phyloP scores from a whole-genome alignment of 148 eudicot genomes.

The Rheum nobile region DNA sequence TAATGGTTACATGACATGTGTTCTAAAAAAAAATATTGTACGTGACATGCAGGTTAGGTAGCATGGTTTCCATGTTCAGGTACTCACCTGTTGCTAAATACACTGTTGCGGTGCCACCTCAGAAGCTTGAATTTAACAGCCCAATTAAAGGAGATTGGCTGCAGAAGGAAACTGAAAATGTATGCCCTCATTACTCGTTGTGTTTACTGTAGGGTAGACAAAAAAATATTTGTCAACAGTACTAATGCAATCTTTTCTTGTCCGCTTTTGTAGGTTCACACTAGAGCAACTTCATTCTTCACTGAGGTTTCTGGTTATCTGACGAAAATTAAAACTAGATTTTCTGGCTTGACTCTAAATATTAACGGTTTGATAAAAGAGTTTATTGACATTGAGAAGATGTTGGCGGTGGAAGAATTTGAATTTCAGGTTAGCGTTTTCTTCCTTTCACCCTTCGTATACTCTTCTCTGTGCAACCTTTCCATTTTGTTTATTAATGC shows the following conservation, averaged over 20 bases:
- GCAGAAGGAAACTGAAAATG: constrained; percentile 43
- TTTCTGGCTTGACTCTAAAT: constrained; percentile 33
- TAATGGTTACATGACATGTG: not conserved
- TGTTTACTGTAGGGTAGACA: not conserved
- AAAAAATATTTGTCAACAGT: not conserved
- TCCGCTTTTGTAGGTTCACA: constrained; percentile 32
- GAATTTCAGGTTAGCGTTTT: constrained; percentile 59
- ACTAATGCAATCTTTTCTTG: constrained; percentile 16
- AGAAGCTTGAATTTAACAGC: constrained; percentile 48
- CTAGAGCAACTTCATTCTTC: constrained; percentile 44
- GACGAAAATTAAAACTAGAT: constrained; percentile 31
- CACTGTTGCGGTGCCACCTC: constrained; percentile 62
- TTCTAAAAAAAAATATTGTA: constrained; percentile 15
- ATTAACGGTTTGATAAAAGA: constrained; percentile 41
- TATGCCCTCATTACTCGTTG: constrained; percentile 17
- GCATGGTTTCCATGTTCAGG: constrained; percentile 89
- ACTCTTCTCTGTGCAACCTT: not conserved
- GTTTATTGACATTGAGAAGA: constrained; percentile 50
- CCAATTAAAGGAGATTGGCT: constrained; percentile 42
- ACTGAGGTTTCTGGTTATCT: constrained; percentile 44
- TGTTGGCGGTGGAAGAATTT: constrained; percentile 48
- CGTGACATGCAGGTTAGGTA: constrained; percentile 69
- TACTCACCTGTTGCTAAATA: constrained; percentile 60
- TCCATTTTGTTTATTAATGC: not conserved
- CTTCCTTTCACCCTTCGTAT: not conserved